These are phyloP conservation scores for Rhizophagus prolifer DNA, from an alignment of 192 early-diverging fungal species.

Conservation along the genomic window DNA sequence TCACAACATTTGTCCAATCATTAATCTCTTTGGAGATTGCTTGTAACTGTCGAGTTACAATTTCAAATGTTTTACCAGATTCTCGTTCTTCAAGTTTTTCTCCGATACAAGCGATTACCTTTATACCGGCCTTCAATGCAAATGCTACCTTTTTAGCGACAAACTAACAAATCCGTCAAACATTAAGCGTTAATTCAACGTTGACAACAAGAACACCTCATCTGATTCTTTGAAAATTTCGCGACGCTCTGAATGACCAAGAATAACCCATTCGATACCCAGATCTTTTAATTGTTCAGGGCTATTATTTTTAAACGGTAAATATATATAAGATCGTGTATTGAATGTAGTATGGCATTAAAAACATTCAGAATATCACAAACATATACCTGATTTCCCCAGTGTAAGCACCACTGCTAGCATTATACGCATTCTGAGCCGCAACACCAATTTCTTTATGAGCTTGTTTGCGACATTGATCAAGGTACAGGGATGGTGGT, in stretches of 20 bases:
- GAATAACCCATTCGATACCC: slow-evolving; percentile 90
- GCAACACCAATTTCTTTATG: slow-evolving; percentile 86
- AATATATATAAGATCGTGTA: not conserved
- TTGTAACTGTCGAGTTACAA: slow-evolving; percentile 86
- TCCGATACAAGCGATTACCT: slow-evolving; percentile 93
- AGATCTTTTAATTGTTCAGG: slow-evolving; percentile 96
- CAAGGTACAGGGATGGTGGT: slow-evolving; percentile 89
- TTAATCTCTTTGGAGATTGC: slow-evolving; percentile 74
- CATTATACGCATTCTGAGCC: slow-evolving; percentile 92
- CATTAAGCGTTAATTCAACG: not conserved
- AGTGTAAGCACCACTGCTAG: slow-evolving; percentile 91
- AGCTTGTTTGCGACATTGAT: slow-evolving; percentile 72
- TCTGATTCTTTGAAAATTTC: slow-evolving; percentile 87
- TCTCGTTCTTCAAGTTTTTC: slow-evolving; percentile 97
- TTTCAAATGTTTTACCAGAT: slow-evolving; percentile 78
- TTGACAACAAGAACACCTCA: slow-evolving; percentile 49
- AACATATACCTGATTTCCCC: slow-evolving; percentile 80
- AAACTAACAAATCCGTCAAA: slow-evolving; percentile 37
- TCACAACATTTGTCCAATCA: slow-evolving; percentile 92
- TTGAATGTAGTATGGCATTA: not conserved
- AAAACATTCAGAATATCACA: not conserved
- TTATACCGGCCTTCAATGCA: slow-evolving; percentile 85
- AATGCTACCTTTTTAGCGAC: slow-evolving; percentile 87
- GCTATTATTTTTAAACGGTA: slow-evolving; percentile 35
- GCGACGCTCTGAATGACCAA: slow-evolving; percentile 99